phyloP scores from a whole-genome alignment of 176 grass and related monocot species.

The Melocanna baccifera region DNA sequence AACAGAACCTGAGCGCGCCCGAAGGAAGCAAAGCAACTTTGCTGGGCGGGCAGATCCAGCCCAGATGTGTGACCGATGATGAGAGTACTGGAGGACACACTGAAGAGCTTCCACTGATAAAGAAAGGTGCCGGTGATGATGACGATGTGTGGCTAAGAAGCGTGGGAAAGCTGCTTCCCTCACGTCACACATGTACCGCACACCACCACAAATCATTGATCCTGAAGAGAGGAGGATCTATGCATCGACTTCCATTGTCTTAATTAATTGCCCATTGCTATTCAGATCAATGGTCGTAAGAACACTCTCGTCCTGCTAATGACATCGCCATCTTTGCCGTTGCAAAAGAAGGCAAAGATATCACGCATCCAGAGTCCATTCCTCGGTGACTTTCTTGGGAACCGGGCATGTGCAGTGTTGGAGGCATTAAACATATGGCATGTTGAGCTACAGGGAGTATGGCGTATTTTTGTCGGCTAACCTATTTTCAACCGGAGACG shows the following conservation, averaged over 20 bases:
- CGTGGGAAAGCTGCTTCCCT: slow-evolving; percentile 10
- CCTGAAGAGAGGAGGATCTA: neutral
- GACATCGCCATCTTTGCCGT: neutral
- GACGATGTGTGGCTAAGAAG: neutral
- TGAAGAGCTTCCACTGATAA: neutral
- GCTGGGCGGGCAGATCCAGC: slow-evolving; percentile 9
- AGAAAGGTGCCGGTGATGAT: slow-evolving; percentile 4
- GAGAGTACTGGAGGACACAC: neutral
- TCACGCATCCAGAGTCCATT: neutral
- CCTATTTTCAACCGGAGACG: slow-evolving; percentile 1
- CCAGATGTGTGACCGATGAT: slow-evolving; percentile 13
- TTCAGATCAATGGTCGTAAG: neutral
- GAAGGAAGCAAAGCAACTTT: slow-evolving; percentile 29
- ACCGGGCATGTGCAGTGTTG: slow-evolving; percentile 24
- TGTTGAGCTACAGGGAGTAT: slow-evolving; percentile 29
- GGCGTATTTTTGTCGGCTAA: slow-evolving; percentile 28
- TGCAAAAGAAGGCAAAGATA: neutral
- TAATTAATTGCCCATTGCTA: slow-evolving; percentile 10
- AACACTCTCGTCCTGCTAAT: neutral
- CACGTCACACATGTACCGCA: neutral
- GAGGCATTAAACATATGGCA: slow-evolving; percentile 18
- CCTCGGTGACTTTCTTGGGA: slow-evolving; percentile 8
- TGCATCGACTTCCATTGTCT: neutral
- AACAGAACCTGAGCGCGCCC: too few species aligned
- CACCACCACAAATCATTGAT: slow-evolving; percentile 34